Percentiles rank a stretch among this genome's conserved stretches.
Conservation (phyloP, 129 eudicot species). For the Tanacetum coccineum region DNA sequence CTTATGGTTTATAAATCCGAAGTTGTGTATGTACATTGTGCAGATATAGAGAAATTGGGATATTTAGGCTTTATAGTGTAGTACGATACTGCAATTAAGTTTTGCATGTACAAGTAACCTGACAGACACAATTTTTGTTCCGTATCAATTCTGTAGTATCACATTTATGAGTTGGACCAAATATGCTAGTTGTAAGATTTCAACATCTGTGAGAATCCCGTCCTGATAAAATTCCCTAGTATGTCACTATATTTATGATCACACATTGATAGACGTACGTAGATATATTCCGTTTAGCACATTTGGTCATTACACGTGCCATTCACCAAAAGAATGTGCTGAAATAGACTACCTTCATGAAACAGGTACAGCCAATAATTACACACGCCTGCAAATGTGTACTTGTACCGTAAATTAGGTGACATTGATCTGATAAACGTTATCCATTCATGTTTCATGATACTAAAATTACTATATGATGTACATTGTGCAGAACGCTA, state of each 20-base stretch:
- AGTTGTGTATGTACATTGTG: too few relatives aligned
- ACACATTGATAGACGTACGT: slow-evolving; percentile 1
- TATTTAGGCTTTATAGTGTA: neutral
- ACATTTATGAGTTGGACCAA: neutral
- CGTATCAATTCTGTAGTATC: neutral
- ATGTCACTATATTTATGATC: neutral
- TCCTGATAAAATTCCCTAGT: neutral
- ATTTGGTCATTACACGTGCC: neutral
- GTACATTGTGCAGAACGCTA: slow-evolving; percentile 33
- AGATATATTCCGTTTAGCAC: slow-evolving; percentile 12
- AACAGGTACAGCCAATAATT: slow-evolving; percentile 8
- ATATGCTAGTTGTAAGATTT: neutral
- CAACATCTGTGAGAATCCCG: neutral
- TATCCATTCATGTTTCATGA: slow-evolving; percentile 8
- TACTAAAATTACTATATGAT: slow-evolving; percentile 16
- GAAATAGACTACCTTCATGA: slow-evolving; percentile 16
- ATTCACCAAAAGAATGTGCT: neutral
- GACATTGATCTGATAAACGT: slow-evolving; percentile 20
- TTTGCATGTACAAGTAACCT: neutral
- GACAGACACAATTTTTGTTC: slow-evolving; percentile 2
- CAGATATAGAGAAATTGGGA: neutral
- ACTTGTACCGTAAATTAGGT: slow-evolving; percentile 9
- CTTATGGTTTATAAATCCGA: too few relatives aligned
- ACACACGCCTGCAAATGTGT: slow-evolving; percentile 18
- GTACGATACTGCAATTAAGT: slow-evolving; percentile 6